These are phyloP conservation scores for Fibroporia radiculosa DNA, from an alignment of 768 basidiomycete species.

Conservation along the genomic window DNA sequence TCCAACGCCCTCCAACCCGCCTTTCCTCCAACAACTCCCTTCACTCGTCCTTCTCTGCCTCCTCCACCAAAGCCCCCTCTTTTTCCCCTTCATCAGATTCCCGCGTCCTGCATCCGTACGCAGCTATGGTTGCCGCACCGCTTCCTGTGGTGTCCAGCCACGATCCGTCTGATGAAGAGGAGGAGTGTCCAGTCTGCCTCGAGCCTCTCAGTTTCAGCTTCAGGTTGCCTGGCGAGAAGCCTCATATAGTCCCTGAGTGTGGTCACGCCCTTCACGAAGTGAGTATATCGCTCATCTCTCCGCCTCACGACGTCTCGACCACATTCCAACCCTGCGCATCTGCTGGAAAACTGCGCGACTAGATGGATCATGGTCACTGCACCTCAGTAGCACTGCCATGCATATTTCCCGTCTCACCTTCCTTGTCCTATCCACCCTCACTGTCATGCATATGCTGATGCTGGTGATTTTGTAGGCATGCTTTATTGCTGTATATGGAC, in stretches of 20 bases:
- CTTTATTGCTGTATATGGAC: constrained; percentile 94
- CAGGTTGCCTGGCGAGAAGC: constrained; percentile 91
- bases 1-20: constrained; percentile 36
- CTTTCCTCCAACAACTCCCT: constrained; percentile 44
- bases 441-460: not conserved
- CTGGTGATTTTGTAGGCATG: constrained; percentile 61
- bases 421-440: too few relatives aligned
- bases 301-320: not conserved
- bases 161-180: constrained; percentile 59
- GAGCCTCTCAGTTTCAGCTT: constrained; percentile 92
- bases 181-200: constrained; percentile 93
- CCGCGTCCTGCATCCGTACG: constrained; percentile 42
- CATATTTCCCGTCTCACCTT: too few relatives aligned
- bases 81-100: constrained; percentile 33
- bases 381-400: too few relatives aligned
- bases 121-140: constrained; percentile 54
- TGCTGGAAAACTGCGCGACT: too few relatives aligned
- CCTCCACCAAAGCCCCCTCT: constrained; percentile 13
- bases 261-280: constrained; percentile 97
- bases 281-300: constrained; percentile 12
- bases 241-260: constrained; percentile 95
- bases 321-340: not conserved
- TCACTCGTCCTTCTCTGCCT: constrained; percentile 35
- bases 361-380: too few relatives aligned
- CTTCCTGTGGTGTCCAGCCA: constrained; percentile 67